Evolutionary conservation across 2,329 filamentous ascomycete species (phyloP), one percentile per base, ranked within the genome.

Genomic region (Alternaria triticina): DNA sequence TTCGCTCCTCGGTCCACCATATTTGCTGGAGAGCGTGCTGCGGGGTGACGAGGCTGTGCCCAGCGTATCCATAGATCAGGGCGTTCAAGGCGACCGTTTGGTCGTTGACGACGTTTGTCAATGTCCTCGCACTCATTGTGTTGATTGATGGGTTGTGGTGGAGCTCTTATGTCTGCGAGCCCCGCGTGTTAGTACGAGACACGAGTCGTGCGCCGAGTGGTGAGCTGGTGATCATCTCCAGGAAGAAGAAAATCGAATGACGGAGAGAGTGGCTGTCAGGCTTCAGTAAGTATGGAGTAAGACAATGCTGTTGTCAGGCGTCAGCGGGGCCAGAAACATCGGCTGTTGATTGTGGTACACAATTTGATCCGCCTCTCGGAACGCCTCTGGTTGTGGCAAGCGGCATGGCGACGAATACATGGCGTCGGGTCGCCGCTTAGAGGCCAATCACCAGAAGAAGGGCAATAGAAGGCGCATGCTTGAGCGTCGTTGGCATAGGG

Each of bases 1-100:
- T 92, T 64, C 85, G 86, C 68, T 89, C 86, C 61, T 88, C 83
- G 75, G 91, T 90, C 90, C 90, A 94, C 90, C 90, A 93, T 77
- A 88, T 75, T 62, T 83, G 83, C 70, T 85, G 83, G 23, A 85
- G 77, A 11, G 81, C 80, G 40, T 78, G 75, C 65, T 85, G 83
- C 36, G 83, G 83, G 25, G 83, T 85, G 54, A 85, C 83, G 15
- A 85, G 75, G 22, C 82, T 84, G 68, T 85, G 83, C 11, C 83
- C 83, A 9, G 80, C 83, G 66, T 83, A 85, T 27, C 83, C 83
- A 71, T 82, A 85, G 59, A 85, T 84, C 69, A 82, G 79, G 11
- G 83, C 83, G 71, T 85, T 85, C 58, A 85, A 70, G 22, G 84
- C 82, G 60, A 82, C 75, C 3, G 80, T 81, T 62, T 82, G 78